These are phyloP conservation scores for Rhizopogon roseolus DNA, from an alignment of 768 basidiomycete species.

Conservation along the genomic window DNA sequence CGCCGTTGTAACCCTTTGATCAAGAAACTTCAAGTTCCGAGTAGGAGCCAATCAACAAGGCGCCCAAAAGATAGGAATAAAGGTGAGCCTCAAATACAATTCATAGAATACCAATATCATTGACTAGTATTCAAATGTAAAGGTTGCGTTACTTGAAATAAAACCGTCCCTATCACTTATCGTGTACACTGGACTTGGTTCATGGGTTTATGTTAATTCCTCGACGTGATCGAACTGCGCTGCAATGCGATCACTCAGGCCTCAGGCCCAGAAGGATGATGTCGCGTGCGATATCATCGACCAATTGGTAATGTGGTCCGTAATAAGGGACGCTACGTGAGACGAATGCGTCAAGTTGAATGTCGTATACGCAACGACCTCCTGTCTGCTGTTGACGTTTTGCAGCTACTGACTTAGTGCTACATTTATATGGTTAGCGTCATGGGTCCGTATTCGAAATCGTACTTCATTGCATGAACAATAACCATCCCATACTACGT, in stretches of 20 bases:
- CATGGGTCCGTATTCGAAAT: conserved; percentile 89
- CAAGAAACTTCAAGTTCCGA: too few relatives aligned
- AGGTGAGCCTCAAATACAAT: too few relatives aligned
- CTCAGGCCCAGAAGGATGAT: conserved; percentile 80
- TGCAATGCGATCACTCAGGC: conserved; percentile 24
- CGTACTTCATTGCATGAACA: conserved; percentile 66
- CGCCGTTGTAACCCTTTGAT: too few relatives aligned
- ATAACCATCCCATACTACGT: conserved; percentile 95
- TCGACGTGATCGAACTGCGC: too few relatives aligned
- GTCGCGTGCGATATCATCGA: conserved; percentile 97
- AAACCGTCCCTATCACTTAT: conserved; percentile 55
- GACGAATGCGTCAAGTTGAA: conserved; percentile 63
- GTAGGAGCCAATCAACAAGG: too few relatives aligned
- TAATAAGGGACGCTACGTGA: conserved; percentile 96
- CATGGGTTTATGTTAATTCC: conserved; percentile 46
- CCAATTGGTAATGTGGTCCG: conserved; percentile 84
- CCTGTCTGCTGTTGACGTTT: conserved; percentile 2
- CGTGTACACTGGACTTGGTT: conserved; percentile 89
- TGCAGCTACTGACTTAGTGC: conserved; percentile 82
- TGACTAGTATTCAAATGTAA: too few relatives aligned
- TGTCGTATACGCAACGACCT: background rate
- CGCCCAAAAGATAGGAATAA: too few relatives aligned
- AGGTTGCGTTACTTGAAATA: too few relatives aligned
- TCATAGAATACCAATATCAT: too few relatives aligned
- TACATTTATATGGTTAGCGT: conserved; percentile 95